Evolutionary conservation across 345 rosid genomes (phyloP), one percentile per base, ranked within the genome.

Genomic region (Brassica rapa): DNA sequence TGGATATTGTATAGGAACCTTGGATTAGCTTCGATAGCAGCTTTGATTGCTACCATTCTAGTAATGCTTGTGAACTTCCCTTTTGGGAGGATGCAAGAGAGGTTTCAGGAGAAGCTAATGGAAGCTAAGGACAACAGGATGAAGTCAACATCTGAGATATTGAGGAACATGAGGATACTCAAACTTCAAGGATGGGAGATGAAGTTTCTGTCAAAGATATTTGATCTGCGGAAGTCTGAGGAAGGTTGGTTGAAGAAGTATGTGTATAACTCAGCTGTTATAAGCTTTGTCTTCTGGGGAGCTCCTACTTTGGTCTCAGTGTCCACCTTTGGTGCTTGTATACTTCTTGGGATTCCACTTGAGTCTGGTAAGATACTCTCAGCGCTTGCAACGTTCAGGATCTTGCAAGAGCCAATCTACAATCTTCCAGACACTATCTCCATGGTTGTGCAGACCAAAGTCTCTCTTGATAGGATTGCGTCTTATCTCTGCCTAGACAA

Each of bases 111-210:
- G 25, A 87, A 86, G 85, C 73, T 92, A 73, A 90, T 90, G 96
- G 73, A 87, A 80, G 85, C 93, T 2, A 90, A 90, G 57, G 96
- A 89, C 46, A 75, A 59, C 24, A 82, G 91, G 66, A 90, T 90
- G 96, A 90, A 86, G 77, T 83, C 84, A 5, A 89, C 90, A 59
- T 84, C 91, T 8, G 91, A 90, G 83, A 83, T 90, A 53, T 73
- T 89, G 65, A 84, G 87, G 69, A 90, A 89, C 81, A 90, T 90
- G 93, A 86, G 89, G 82, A 90, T 87, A 76, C 89, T 90, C 67
- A 90, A 90, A 76, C 91, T 90, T 73, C 96, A 90, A 59, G 91
- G 86, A 8, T 90, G 96, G 93, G 96, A 90, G 70, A 86, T 89
- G 89, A 89, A 87, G 80, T 90, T 90, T 81, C 63, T 90, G 78